A percentile compares a stretch with the other conserved stretches of the same genome.
These are phyloP conservation scores for Aureobasidium sp. DNA, from an alignment of 2,329 filamentous ascomycete species.

Conservation along the genomic window DNA sequence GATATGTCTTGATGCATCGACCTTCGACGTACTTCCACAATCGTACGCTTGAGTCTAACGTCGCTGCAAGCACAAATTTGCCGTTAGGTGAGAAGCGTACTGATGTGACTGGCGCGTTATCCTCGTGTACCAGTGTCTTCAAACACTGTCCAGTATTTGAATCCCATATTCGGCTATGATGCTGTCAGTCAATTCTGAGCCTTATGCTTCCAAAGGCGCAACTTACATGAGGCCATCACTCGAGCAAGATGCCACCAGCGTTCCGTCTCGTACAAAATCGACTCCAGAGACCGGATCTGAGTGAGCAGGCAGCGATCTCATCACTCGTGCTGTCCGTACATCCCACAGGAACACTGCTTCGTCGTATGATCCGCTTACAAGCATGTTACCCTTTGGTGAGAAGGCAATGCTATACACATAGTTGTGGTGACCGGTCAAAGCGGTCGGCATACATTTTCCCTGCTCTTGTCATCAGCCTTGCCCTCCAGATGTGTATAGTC, in stretches of 20 bases:
- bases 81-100: slow-evolving; percentile 94
- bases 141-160: slow-evolving; percentile 91
- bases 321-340: slow-evolving; percentile 74
- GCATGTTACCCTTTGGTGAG: slow-evolving; percentile 92
- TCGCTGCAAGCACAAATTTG: slow-evolving; percentile 84
- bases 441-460: slow-evolving; percentile 49
- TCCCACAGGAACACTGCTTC: slow-evolving; percentile 98
- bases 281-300: slow-evolving; percentile 91
- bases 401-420: slow-evolving; percentile 93
- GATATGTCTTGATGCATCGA: slow-evolving; percentile 91
- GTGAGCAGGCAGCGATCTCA: slow-evolving; percentile 87
- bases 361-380: slow-evolving; percentile 91
- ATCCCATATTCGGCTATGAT: slow-evolving; percentile 75
- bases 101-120: slow-evolving; percentile 80
- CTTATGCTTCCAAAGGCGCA: not conserved
- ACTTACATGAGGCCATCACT: slow-evolving; percentile 79
- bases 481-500: not conserved
- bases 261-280: slow-evolving; percentile 87
- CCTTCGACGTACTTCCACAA: slow-evolving; percentile 94
- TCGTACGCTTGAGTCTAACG: slow-evolving; percentile 79
- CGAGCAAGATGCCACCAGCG: slow-evolving; percentile 82
- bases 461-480: slow-evolving; percentile 15
- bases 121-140: slow-evolving; percentile 89
- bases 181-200: not conserved
- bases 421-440: slow-evolving; percentile 82